A percentile compares a stretch with the other conserved stretches of the same genome.
Evolutionary conservation across 2,329 filamentous ascomycete genomes (phyloP).

Genomic region (Botrytis pseudocinerea): DNA sequence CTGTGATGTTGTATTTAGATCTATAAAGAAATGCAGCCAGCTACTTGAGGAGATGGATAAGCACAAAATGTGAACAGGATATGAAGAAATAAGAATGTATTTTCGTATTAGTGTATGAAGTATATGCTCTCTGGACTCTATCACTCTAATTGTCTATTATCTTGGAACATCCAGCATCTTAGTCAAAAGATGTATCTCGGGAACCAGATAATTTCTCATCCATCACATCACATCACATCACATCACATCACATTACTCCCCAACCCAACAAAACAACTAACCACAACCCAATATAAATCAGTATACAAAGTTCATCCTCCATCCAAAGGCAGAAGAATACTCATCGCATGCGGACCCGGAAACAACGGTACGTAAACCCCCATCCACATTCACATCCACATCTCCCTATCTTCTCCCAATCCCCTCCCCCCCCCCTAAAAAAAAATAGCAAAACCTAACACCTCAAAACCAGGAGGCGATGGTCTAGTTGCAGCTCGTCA

Average conservation of each 20-base stretch:
- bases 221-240: too few species aligned
- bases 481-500: slow-evolving; percentile 93
- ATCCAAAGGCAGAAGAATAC: slow-evolving; percentile 66
- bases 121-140: background rate
- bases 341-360: slow-evolving; percentile 88
- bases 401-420: background rate
- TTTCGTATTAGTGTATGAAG: slow-evolving; percentile 1
- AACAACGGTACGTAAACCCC: slow-evolving; percentile 57
- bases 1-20: background rate
- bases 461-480: slow-evolving; percentile 69
- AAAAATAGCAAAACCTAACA: background rate
- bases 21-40: background rate
- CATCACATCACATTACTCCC: too few species aligned
- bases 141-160: background rate
- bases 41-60: accelerated
- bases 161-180: background rate
- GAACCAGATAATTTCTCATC: background rate
- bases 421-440: background rate
- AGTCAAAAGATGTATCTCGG: background rate
- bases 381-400: too few species aligned
- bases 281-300: slow-evolving; percentile 40
- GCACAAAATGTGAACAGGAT: background rate
- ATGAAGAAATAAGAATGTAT: too few species aligned
- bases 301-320: slow-evolving; percentile 84
- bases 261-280: background rate